Base-by-base conservation (phyloP, 2,329 filamentous ascomycete genomes). In the Clonostachys solani region DNA sequence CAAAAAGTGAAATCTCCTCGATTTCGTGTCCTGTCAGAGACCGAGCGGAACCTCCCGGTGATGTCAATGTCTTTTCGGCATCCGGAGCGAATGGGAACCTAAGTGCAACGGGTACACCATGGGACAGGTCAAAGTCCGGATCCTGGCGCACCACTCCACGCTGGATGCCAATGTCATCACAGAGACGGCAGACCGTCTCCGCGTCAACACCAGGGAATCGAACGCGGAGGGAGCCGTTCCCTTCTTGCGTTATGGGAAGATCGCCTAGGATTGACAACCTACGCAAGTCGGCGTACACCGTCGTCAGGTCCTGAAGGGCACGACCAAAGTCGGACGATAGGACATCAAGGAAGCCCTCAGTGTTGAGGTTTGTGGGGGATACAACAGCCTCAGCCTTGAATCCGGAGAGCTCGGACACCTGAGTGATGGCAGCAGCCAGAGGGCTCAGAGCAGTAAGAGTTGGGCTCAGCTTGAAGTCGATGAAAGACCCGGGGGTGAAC, bases 131-230 rank as follows among this genome's bases (percentile, higher is more conserved):
- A 56, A 95, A 95, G 16, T 86, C 83, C 33, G 66, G 52, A 53
- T 97, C 94, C 68, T 97, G 86, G 12, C 78, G 72, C 5, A 97
- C 80, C 5, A 88, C 71, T 2, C 94, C 94, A 46, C 90, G 79
- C 52, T 85, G 82, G 8, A 99, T 77, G n/a, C 87, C 88, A 12
- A 95, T 77, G 62, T 99, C 94, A 42, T 89, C 83, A 62, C 92
- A 96, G 1, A 99, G 77, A 4, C 77, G 74, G 60, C 95, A 89
- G 0, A 96, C 87, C 0, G 88, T 89, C 15, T 85, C 81, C 1
- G 83, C 83, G 58, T 97, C 92, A 51, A 94, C 92, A 4, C 94
- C 94, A 0, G 92, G 91, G 60, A 99, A 97, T 33, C 91, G 86
- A 3, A 97, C 83, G 34, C 91, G 83, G 5, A 96, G 70, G 0